Evolutionary conservation across 2,329 filamentous ascomycete genomes (phyloP).

Genomic region (Emericellopsis cladophorae): DNA sequence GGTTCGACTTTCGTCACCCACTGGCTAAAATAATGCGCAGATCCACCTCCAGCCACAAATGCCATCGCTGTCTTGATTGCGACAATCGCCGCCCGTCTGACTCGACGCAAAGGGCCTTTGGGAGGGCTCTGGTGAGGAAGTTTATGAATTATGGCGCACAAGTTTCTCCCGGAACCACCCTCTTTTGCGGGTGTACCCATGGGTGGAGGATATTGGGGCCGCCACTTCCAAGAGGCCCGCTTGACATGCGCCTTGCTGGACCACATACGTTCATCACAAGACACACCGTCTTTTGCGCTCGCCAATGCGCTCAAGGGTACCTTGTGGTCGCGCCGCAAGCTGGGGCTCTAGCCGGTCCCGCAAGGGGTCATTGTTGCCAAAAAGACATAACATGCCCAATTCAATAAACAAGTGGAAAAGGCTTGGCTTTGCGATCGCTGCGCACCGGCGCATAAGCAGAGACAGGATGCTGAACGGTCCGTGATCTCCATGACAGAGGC

Average conservation of each 20-base stretch:
- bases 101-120: no score
- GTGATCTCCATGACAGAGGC: no score
- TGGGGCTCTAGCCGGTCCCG: neutral
- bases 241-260: neutral
- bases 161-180: neutral
- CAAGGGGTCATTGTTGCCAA: neutral
- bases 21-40: neutral
- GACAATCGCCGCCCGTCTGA: neutral
- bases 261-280: neutral
- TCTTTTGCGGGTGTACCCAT: no score
- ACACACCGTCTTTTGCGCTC: conserved; percentile 3
- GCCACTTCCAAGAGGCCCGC: neutral
- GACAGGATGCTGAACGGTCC: no score
- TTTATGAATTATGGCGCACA: neutral
- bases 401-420: no score
- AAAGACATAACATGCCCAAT: no score
- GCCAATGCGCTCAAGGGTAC: conserved; percentile 1
- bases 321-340: neutral
- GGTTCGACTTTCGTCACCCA: neutral
- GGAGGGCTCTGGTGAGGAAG: no score
- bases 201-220: neutral
- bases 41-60: neutral
- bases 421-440: no score
- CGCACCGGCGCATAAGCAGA: no score
- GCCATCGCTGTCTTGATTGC: neutral